Percentiles rank a stretch among this genome's conserved stretches.
phyloP scores from a whole-genome alignment of 2,329 filamentous ascomycete species.

The Orbilia ellipsospora region DNA sequence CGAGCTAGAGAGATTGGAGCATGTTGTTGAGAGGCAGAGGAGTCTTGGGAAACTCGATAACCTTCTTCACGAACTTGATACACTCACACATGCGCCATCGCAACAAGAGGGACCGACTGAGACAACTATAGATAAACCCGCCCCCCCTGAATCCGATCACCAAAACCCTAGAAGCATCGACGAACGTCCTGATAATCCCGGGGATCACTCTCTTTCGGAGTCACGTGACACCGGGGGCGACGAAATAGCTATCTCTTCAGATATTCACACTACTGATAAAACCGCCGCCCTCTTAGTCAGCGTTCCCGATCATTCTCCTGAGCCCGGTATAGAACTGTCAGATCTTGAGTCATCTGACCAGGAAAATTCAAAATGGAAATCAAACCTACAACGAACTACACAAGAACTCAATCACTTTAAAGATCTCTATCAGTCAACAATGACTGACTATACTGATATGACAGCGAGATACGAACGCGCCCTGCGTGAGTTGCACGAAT shows the following conservation, averaged over 20 bases:
- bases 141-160: background rate
- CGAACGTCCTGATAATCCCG: background rate
- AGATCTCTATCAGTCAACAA: slow-evolving; percentile 85
- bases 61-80: slow-evolving; percentile 87
- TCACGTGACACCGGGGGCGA: background rate
- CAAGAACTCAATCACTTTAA: slow-evolving; percentile 89
- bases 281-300: background rate
- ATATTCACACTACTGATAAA: background rate
- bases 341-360: slow-evolving; percentile 8
- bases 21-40: slow-evolving; percentile 93
- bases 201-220: background rate
- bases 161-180: background rate
- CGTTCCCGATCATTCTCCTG: background rate
- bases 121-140: background rate
- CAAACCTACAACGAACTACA: slow-evolving; percentile 42
- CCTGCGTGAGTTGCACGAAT: slow-evolving; percentile 80
- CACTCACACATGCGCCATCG: slow-evolving; percentile 71
- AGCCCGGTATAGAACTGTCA: background rate
- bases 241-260: background rate
- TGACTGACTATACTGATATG: slow-evolving; percentile 83
- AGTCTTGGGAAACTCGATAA: slow-evolving; percentile 95
- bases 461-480: slow-evolving; percentile 92
- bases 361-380: slow-evolving; percentile 35
- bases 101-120: background rate
- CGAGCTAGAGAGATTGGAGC: slow-evolving; percentile 91